These are phyloP conservation scores for Lactarius indigo DNA, from an alignment of 768 basidiomycete genomes.

Conservation along the genomic window DNA sequence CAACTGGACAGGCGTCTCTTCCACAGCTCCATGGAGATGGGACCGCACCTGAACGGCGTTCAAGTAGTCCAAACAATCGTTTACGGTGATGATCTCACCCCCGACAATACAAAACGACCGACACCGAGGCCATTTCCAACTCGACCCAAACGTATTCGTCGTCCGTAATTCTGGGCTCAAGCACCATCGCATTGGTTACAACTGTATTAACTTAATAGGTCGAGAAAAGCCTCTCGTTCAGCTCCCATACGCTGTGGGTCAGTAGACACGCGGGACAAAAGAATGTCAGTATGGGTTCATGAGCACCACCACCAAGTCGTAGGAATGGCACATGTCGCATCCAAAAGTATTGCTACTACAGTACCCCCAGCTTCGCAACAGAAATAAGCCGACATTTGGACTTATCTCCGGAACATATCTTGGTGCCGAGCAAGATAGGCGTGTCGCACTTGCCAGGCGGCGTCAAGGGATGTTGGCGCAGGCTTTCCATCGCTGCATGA, in stretches of 20 bases:
- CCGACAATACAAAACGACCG: neutral
- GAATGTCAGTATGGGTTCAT: neutral
- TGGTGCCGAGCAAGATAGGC: neutral
- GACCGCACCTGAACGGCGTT: neutral
- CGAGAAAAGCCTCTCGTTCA: neutral
- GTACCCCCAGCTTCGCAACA: too few relatives aligned
- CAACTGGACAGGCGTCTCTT: neutral
- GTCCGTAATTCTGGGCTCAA: neutral
- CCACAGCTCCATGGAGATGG: neutral
- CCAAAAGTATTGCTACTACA: neutral
- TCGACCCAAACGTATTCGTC: neutral
- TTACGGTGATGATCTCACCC: neutral
- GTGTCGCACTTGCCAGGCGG: neutral
- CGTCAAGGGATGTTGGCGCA: neutral
- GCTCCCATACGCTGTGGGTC: neutral
- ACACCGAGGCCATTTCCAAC: neutral
- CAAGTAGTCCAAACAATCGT: neutral
- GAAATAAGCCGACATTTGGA: too few relatives aligned
- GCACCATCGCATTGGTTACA: neutral
- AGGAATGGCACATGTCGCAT: neutral
- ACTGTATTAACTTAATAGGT: neutral
- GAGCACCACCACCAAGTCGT: neutral
- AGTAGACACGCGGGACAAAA: neutral
- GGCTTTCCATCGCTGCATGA: neutral
- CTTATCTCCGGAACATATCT: too few relatives aligned